Conservation (phyloP, 2,329 filamentous ascomycete genomes). For the Nemania serpens region DNA sequence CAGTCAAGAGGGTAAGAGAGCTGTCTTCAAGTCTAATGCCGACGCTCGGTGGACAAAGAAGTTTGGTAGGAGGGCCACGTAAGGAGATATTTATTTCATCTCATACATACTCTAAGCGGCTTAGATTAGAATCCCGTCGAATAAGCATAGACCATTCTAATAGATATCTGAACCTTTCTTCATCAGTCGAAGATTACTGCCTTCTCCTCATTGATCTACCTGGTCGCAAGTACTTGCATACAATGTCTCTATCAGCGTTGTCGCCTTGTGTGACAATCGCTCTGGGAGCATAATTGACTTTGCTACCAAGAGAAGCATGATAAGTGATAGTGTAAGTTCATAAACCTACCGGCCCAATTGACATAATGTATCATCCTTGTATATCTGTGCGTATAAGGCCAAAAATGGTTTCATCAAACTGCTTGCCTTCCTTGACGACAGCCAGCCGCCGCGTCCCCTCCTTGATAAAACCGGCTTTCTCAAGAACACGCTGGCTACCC, state of each 20-base stretch:
- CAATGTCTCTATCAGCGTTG: background rate
- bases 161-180: background rate
- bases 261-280: background rate
- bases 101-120: background rate
- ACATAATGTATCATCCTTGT: slow-evolving; percentile 8
- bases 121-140: slow-evolving; percentile 9
- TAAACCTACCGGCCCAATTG: background rate
- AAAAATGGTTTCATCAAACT: slow-evolving; percentile 46
- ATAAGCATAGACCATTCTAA: background rate
- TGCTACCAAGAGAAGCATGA: too few species aligned
- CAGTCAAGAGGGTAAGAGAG: slow-evolving; percentile 51
- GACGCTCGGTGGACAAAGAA: slow-evolving; percentile 56
- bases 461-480: slow-evolving; percentile 47
- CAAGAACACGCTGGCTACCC: slow-evolving; percentile 50
- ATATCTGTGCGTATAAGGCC: slow-evolving; percentile 47
- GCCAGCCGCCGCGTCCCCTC: slow-evolving; percentile 52
- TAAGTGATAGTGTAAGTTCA: background rate
- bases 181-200: background rate
- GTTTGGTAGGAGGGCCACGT: slow-evolving; percentile 43
- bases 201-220: background rate
- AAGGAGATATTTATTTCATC: background rate
- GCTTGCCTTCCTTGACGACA: slow-evolving; percentile 47
- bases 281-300: background rate
- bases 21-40: slow-evolving; percentile 52
- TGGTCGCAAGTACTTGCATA: background rate